These are phyloP conservation scores for Penicillium egyptiacum DNA, from an alignment of 495 filamentous ascomycete genomes.

Conservation along the genomic window DNA sequence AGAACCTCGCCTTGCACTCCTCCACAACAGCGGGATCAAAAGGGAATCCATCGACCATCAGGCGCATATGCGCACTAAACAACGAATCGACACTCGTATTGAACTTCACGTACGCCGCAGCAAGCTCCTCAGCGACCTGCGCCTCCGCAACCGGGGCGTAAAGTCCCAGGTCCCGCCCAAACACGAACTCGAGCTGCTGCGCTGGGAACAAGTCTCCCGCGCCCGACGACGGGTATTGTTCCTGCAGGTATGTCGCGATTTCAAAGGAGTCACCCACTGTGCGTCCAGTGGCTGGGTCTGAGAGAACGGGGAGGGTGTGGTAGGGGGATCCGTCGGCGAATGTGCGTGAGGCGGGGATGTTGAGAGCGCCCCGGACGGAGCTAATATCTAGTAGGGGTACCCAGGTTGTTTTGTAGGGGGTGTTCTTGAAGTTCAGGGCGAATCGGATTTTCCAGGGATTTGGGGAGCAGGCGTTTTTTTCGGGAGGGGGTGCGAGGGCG, in stretches of 20 bases:
- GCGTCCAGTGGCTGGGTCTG: background rate
- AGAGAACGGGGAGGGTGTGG: slow-evolving; percentile 10
- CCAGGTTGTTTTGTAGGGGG: slow-evolving; percentile 53
- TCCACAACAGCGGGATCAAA: slow-evolving; percentile 48
- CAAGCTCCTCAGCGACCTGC: background rate
- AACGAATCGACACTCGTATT: slow-evolving; percentile 52
- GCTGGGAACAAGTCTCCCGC: slow-evolving; percentile 42
- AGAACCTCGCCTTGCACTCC: slow-evolving; percentile 44
- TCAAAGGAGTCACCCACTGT: slow-evolving; percentile 62
- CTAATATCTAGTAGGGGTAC: slow-evolving; percentile 50
- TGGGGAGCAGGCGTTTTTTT: slow-evolving; percentile 37
- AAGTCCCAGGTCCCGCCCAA: background rate
- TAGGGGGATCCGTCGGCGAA: slow-evolving; percentile 55
- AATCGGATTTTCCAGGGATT: slow-evolving; percentile 63
- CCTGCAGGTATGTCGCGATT: slow-evolving; percentile 58
- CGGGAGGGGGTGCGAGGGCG: slow-evolving; percentile 36
- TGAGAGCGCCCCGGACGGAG: slow-evolving; percentile 42
- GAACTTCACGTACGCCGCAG: slow-evolving; percentile 32
- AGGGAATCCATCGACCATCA: slow-evolving; percentile 37
- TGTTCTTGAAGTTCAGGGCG: slow-evolving; percentile 61
- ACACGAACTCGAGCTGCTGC: slow-evolving; percentile 31
- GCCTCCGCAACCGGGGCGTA: background rate
- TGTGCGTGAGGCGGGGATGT: slow-evolving; percentile 48
- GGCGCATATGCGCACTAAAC: slow-evolving; percentile 45
- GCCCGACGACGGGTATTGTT: slow-evolving; percentile 38